Evolutionary conservation across 2,329 filamentous ascomycete species (phyloP).

Genomic region (Paraconiothyrium brasiliense): DNA sequence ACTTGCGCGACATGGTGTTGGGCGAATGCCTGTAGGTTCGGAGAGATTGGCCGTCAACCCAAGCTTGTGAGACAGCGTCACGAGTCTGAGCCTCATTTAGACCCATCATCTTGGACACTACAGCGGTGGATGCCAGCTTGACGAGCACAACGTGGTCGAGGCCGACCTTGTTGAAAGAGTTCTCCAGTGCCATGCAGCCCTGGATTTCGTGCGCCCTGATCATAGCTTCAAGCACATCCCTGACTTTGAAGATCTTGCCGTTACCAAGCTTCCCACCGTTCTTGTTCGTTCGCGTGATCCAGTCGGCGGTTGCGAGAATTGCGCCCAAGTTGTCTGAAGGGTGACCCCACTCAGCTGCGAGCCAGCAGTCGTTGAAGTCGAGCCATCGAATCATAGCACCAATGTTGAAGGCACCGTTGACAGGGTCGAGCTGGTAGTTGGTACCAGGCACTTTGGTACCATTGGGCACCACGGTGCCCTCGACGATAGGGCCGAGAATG

Average conservation of each 20-base stretch:
- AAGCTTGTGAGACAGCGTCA: conserved; percentile 95
- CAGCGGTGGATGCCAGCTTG: conserved; percentile 95
- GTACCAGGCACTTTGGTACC: conserved; percentile 92
- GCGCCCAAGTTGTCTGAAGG: conserved; percentile 97
- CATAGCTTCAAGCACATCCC: conserved; percentile 94
- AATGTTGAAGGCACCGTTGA: conserved; percentile 98
- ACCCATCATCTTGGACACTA: conserved; percentile 94
- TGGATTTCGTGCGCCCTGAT: conserved; percentile 99
- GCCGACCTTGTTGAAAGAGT: conserved; percentile 98
- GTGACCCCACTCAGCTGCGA: conserved; percentile 98
- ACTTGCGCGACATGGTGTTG: conserved; percentile 99
- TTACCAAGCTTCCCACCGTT: conserved; percentile 77
- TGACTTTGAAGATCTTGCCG: conserved; percentile 84
- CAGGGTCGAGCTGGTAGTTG: conserved; percentile 90
- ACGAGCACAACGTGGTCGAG: conserved; percentile 97
- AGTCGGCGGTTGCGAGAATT: conserved; percentile 96
- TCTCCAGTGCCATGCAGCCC: conserved; percentile 94
- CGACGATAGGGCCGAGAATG: conserved; percentile 89
- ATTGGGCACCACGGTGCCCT: conserved; percentile 90
- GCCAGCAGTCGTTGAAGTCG: conserved; percentile 99
- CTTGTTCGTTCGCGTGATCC: conserved; percentile 93
- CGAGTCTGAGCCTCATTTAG: conserved; percentile 89
- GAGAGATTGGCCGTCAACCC: conserved; percentile 95
- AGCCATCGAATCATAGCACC: conserved; percentile 99
- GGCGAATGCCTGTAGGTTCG: conserved; percentile 97